A percentile compares a stretch with the other conserved stretches of the same genome.
These are phyloP conservation scores for Lachancea meyersii DNA, from an alignment of 805 yeast species.

Conservation along the genomic window DNA sequence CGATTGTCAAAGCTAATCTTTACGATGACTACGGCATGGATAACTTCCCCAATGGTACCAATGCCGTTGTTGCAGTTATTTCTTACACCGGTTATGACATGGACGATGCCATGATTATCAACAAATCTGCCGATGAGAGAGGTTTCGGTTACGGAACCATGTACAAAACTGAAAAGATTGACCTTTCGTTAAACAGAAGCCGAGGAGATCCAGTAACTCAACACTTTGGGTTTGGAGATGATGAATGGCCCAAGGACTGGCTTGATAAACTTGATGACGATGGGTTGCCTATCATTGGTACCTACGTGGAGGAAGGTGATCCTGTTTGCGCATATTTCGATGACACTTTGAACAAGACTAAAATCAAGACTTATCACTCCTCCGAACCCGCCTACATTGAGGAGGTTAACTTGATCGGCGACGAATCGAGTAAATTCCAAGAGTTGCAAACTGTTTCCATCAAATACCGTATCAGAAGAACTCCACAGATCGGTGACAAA, in stretches of 20 bases:
- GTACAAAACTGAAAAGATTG: conserved; percentile 89
- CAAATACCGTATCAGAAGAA: conserved; percentile 84
- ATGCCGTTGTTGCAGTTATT: conserved; percentile 97
- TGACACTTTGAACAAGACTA: conserved; percentile 84
- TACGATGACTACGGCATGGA: conserved; percentile 98
- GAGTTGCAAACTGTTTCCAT: conserved; percentile 83
- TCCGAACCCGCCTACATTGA: conserved; percentile 92
- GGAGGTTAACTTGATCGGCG: conserved; percentile 88
- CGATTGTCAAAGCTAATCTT: conserved; percentile 87
- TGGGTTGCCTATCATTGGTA: conserved; percentile 88
- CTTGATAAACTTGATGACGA: conserved; percentile 80
- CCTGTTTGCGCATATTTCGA: conserved; percentile 91
- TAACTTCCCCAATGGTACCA: conserved; percentile 96
- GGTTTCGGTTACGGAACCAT: conserved; percentile 98
- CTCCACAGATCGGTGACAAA: conserved; percentile 95
- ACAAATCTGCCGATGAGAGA: conserved; percentile 95
- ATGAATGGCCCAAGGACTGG: conserved; percentile 91
- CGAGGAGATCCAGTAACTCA: conserved; percentile 93
- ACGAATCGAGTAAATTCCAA: conserved; percentile 55
- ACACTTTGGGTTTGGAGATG: conserved; percentile 90
- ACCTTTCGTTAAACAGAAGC: conserved; percentile 66
- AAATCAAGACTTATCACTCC: conserved; percentile 87
- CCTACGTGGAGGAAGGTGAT: conserved; percentile 87
- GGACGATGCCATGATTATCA: conserved; percentile 99
- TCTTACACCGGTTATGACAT: conserved; percentile 99